Base-by-base conservation (phyloP, 805 yeast genomes). In the Saturnispora zaruensis region DNA sequence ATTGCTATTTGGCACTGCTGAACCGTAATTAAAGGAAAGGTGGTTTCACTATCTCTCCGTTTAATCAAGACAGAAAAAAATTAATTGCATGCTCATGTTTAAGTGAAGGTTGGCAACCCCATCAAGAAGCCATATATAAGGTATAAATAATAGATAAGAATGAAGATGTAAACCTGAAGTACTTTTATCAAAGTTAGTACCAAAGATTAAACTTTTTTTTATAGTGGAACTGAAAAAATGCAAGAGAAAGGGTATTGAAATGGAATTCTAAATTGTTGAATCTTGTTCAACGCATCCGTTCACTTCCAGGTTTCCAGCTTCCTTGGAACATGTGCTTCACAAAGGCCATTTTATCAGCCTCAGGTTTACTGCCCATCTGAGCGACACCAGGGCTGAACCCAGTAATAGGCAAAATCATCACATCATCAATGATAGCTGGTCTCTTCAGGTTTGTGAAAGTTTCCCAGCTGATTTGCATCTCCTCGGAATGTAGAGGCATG, bases 401-500 rank as follows among this genome's bases (percentile, higher is more conserved):
- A 0, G 87, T 82, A 51, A 82, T 82, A 32, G 95, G 95, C 49
- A 85, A 67, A 1, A 86, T 73, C 63, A 86, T 62, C 7, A 86
- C 79, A 63, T 86, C 93, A 54, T 84, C 86, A 3, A 82, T 55
- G 5, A 77, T 66, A 9, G 75, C 68, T 1, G 89, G 85, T 33
- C 67, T 64, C 36, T 66, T 61, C 69, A 84, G 68, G 1, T 79
- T 73, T 5, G 87, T 80, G 65, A 85, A 81, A n/a, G 72, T 61
- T 55, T 73, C 68, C 89, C 89, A 78, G 54, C 78, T 75, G 28
- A 84, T 74, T 53, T 46, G 36, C 53, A 60, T 62, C 20, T 59
- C 44, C 20, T 58, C 55, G 4, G 58, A 40, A 48, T 56, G 52
- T 21, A 55, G 25, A 2, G 67, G 67, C 46, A 59, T 57, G 16